Conservation (phyloP, 352 stramenopile genomes). For the Phytophthora pinifolia region DNA sequence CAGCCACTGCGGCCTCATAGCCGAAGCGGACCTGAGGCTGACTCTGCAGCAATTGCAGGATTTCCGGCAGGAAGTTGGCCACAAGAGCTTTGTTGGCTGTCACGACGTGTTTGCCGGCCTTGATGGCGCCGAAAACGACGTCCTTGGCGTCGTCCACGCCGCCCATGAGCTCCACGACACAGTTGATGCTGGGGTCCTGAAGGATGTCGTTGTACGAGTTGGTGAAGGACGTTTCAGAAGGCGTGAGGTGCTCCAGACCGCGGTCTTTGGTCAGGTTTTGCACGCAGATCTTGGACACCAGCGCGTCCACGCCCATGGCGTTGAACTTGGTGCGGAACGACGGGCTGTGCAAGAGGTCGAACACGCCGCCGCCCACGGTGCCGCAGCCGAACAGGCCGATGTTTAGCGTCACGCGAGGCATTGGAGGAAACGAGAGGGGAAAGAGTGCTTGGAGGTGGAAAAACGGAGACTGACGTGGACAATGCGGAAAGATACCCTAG, state of each 20-base stretch:
- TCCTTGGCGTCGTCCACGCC: conserved; percentile 94
- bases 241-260: conserved; percentile 58
- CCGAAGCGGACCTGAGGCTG: conserved; percentile 88
- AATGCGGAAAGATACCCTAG: no score
- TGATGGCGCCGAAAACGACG: conserved; percentile 91
- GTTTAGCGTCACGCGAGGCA: conserved; percentile 48
- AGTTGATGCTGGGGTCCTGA: conserved; percentile 93
- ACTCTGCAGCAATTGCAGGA: conserved; percentile 79
- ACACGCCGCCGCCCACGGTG: conserved; percentile 87
- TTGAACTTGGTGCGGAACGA: conserved; percentile 51
- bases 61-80: conserved; percentile 92
- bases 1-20: conserved; percentile 95
- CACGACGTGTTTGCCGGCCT: conserved; percentile 93
- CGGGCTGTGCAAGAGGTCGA: conserved; percentile 81
- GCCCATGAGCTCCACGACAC: conserved; percentile 96
- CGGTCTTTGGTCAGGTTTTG: conserved; percentile 74
- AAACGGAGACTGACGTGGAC: conserved; percentile 20
- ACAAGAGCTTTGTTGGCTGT: conserved; percentile 98
- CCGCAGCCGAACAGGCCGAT: conserved; percentile 90
- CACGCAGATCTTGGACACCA: conserved; percentile 89
- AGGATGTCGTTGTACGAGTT: conserved; percentile 86
- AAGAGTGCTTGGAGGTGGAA: neutral
- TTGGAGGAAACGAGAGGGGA: neutral
- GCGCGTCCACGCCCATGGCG: conserved; percentile 64
- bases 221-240: conserved; percentile 55